Conservation (phyloP, 2,329 filamentous ascomycete species). For the Dothidotthia symphoricarpi region DNA sequence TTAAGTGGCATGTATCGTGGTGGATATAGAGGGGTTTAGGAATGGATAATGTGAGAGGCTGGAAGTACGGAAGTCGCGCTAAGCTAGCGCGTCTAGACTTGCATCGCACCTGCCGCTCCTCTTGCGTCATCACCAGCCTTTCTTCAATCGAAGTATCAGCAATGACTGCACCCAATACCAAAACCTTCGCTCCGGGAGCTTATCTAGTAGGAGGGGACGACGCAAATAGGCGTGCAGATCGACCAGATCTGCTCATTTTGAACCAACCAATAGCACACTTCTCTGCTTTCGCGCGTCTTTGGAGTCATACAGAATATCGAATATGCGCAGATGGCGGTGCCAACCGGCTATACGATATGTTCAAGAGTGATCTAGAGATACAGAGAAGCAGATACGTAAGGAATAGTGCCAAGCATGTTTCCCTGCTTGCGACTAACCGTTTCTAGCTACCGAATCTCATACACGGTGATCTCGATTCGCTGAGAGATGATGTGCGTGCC, state of each 20-base stretch:
- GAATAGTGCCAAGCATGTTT: background rate
- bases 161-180: too few species aligned
- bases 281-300: slow-evolving; percentile 51
- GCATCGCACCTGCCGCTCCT: too few species aligned
- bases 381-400: slow-evolving; percentile 35
- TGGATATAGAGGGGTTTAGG: too few species aligned
- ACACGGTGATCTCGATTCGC: slow-evolving; percentile 88
- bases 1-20: too few species aligned
- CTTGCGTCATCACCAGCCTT: too few species aligned
- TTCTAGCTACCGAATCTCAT: slow-evolving; percentile 57
- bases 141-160: too few species aligned
- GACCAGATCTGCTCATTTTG: slow-evolving; percentile 46
- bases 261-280: slow-evolving; percentile 47
- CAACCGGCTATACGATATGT: slow-evolving; percentile 65
- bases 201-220: slow-evolving; percentile 18
- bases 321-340: slow-evolving; percentile 92
- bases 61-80: too few species aligned
- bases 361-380: slow-evolving; percentile 28
- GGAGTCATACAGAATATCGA: slow-evolving; percentile 57
- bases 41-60: too few species aligned
- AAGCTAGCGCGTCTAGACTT: too few species aligned
- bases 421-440: slow-evolving; percentile 10
- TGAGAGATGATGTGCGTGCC: slow-evolving; percentile 60
- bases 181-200: too few species aligned
- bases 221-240: slow-evolving; percentile 15